These are phyloP conservation scores for Alternaria panax DNA, from an alignment of 2,329 filamentous ascomycete species.

Conservation along the genomic window DNA sequence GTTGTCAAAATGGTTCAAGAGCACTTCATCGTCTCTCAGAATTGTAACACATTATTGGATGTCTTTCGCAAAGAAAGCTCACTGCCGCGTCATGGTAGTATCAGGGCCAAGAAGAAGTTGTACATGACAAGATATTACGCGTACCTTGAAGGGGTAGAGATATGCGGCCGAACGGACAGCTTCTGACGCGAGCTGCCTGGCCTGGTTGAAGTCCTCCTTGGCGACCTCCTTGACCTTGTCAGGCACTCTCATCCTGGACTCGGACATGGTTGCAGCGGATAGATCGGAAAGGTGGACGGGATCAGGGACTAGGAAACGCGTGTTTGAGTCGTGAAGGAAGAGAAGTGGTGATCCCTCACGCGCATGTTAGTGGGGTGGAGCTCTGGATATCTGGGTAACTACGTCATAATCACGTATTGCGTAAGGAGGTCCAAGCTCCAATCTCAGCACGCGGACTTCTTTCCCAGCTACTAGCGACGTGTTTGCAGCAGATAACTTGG, in stretches of 20 bases:
- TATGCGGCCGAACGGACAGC: slow-evolving; percentile 80
- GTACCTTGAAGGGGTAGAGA: slow-evolving; percentile 80
- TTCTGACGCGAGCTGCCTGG: slow-evolving; percentile 69
- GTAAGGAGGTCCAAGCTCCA: slow-evolving; percentile 14
- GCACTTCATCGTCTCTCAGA: neutral
- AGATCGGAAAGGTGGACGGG: slow-evolving; percentile 8
- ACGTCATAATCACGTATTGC: slow-evolving; percentile 22
- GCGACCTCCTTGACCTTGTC: slow-evolving; percentile 65
- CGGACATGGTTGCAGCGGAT: slow-evolving; percentile 21
- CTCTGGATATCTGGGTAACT: neutral
- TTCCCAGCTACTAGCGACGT: neutral
- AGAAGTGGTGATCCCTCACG: neutral
- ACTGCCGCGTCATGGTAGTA: neutral
- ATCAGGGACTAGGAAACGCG: slow-evolving; percentile 10
- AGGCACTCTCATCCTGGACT: slow-evolving; percentile 40
- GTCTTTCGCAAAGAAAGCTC: neutral
- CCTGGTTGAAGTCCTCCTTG: slow-evolving; percentile 74
- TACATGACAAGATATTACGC: slow-evolving; percentile 1
- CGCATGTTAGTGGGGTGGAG: slow-evolving; percentile 19
- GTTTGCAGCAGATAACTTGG: neutral
- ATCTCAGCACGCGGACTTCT: neutral
- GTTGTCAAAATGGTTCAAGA: neutral
- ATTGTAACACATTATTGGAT: neutral
- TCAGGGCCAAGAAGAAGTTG: neutral
- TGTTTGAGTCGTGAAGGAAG: slow-evolving; percentile 16